Conservation (phyloP, 2,329 filamentous ascomycete genomes). For the Aureobasidium sp. region DNA sequence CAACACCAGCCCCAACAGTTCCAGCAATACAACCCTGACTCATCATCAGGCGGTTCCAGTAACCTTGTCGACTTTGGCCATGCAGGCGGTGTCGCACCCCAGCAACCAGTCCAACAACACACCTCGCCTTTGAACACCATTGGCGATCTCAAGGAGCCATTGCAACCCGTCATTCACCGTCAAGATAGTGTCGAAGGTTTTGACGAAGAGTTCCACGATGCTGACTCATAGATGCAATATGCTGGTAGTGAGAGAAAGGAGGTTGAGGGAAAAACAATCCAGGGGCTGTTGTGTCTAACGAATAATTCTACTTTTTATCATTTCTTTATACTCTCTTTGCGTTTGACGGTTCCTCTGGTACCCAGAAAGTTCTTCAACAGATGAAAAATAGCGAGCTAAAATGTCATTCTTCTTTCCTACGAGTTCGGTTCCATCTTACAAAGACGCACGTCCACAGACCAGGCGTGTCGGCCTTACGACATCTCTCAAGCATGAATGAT, state of each 20-base stretch:
- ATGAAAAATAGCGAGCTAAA: neutral
- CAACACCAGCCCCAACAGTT: too few species aligned
- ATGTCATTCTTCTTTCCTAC: neutral
- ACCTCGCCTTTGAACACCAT: slow-evolving; percentile 5
- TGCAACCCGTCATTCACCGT: slow-evolving; percentile 20
- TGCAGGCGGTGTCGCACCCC: slow-evolving; percentile 29
- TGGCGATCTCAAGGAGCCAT: slow-evolving; percentile 11
- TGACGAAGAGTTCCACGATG: slow-evolving; percentile 41
- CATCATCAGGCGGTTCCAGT: neutral
- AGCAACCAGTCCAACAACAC: slow-evolving; percentile 11
- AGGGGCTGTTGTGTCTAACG: neutral
- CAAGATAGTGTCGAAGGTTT: slow-evolving; percentile 35
- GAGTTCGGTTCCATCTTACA: too few species aligned
- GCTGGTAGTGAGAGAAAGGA: neutral
- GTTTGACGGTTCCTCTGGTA: neutral
- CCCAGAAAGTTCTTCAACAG: slow-evolving; percentile 1
- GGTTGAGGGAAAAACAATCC: too few species aligned
- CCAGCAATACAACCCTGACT: neutral
- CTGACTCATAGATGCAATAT: slow-evolving; percentile 20
- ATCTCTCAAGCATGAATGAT: too few species aligned
- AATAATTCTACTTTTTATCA: neutral
- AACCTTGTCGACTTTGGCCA: slow-evolving; percentile 20
- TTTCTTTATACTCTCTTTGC: neutral
- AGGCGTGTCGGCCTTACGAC: too few species aligned
- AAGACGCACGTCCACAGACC: too few species aligned